A percentile compares a stretch with the other conserved stretches of the same genome.
Conservation (phyloP, 371 early-diverging fungal genomes). For the Dinochytrium kinnereticum region DNA sequence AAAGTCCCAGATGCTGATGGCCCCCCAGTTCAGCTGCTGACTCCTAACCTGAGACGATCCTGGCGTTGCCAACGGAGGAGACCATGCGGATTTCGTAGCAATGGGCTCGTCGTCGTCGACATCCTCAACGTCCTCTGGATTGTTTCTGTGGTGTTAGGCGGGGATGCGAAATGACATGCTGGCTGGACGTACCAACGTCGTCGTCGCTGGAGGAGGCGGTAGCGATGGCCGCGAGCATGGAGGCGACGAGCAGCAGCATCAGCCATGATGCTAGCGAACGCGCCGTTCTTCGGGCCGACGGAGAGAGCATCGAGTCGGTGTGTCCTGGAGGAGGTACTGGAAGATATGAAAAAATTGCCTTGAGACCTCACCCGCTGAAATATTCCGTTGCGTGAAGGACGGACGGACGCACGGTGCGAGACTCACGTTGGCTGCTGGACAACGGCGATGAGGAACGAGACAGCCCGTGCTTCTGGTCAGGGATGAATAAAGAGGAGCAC, state of each 20-base stretch:
- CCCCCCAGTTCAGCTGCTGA: neutral
- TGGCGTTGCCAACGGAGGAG: conserved; percentile 4
- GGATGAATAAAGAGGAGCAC: no score
- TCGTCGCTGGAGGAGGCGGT: neutral
- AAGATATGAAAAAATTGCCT: neutral
- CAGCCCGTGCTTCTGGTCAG: no score
- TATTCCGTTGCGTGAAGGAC: no score
- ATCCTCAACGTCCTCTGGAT: conserved; percentile 11
- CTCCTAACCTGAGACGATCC: no score
- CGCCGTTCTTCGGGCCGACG: no score
- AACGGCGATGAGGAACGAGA: no score
- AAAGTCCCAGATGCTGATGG: conserved; percentile 9
- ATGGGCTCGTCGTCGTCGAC: neutral
- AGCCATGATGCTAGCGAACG: neutral
- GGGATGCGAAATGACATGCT: no score
- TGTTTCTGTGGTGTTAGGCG: neutral
- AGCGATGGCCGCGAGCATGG: neutral
- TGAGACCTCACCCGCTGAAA: no score
- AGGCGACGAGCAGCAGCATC: neutral
- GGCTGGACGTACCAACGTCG: conserved; percentile 12
- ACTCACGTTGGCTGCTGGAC: neutral
- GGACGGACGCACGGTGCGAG: neutral
- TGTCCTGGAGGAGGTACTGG: neutral
- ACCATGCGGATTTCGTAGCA: neutral
- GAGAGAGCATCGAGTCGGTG: no score